These are phyloP conservation scores for Cymodocea nodosa DNA, from an alignment of 116 monocot genomes.

Conservation along the genomic window DNA sequence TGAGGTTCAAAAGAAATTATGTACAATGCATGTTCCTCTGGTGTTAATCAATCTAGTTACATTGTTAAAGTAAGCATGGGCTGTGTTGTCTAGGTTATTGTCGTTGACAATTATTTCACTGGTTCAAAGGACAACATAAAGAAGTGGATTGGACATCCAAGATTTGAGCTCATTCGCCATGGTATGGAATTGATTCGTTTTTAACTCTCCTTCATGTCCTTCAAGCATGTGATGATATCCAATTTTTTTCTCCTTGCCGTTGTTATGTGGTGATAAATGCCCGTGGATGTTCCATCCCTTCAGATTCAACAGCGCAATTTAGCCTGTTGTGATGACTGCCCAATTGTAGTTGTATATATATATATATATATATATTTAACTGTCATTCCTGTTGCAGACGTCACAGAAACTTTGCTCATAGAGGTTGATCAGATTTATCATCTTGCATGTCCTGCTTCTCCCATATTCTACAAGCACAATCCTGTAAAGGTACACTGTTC, in stretches of 20 bases:
- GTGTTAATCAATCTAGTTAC: neutral
- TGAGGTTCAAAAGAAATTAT: slow-evolving; percentile 1
- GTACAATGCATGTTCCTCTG: neutral
- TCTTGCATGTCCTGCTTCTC: slow-evolving; percentile 19
- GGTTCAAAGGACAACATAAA: slow-evolving; percentile 18
- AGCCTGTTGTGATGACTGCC: no score
- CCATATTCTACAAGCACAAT: slow-evolving; percentile 15
- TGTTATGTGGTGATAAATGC: no score
- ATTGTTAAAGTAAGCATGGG: neutral
- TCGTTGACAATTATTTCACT: slow-evolving; percentile 14
- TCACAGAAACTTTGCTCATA: slow-evolving; percentile 11
- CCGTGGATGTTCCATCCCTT: no score
- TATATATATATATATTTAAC: no score
- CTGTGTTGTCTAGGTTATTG: slow-evolving; percentile 3
- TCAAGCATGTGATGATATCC: no score
- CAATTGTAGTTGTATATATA: no score
- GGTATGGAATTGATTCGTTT: slow-evolving; percentile 2
- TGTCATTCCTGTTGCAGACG: slow-evolving; percentile 6
- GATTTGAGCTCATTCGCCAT: slow-evolving; percentile 16
- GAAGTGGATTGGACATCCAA: slow-evolving; percentile 17
- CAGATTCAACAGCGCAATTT: no score
- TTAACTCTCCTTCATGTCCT: neutral
- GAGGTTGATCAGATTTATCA: slow-evolving; percentile 25
- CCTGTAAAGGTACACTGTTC: slow-evolving; percentile 8
- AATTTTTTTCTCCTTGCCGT: no score